These are phyloP conservation scores for Hirschioporus abietinus DNA, from an alignment of 768 basidiomycete species.

Conservation along the genomic window DNA sequence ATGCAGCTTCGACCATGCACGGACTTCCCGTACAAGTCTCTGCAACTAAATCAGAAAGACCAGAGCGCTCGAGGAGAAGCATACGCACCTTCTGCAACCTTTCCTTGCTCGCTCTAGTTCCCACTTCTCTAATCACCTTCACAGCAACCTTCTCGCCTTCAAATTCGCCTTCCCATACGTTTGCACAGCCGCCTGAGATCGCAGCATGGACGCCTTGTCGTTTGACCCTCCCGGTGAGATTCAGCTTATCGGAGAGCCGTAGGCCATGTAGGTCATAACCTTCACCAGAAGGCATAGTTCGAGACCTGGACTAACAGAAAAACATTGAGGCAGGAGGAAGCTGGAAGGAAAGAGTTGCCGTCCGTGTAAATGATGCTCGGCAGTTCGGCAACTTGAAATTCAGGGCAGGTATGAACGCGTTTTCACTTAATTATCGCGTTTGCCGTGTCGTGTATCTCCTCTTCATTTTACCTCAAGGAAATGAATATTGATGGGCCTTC, in stretches of 20 bases:
- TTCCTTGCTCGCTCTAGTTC: conserved; percentile 1
- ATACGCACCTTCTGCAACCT: neutral
- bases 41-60: neutral
- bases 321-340: neutral
- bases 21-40: conserved; percentile 1
- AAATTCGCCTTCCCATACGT: neutral
- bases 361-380: neutral
- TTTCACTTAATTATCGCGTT: neutral
- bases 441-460: neutral
- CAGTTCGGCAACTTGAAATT: no score
- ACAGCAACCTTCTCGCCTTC: conserved; percentile 3
- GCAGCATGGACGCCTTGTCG: neutral
- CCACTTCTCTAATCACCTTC: conserved; percentile 3
- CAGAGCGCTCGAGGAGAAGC: neutral
- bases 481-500: conserved; percentile 58
- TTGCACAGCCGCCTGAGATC: neutral
- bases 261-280: neutral
- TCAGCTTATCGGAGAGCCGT: neutral
- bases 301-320: neutral
- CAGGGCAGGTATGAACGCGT: no score
- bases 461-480: conserved; percentile 3
- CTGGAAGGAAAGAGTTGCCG: neutral
- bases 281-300: neutral
- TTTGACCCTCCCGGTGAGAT: conserved; percentile 1
- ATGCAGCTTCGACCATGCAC: conserved; percentile 4